Percentiles rank a stretch among this genome's conserved stretches.
These are phyloP conservation scores for Capsicum baccatum DNA, from an alignment of 257 asterid species.

Conservation along the genomic window DNA sequence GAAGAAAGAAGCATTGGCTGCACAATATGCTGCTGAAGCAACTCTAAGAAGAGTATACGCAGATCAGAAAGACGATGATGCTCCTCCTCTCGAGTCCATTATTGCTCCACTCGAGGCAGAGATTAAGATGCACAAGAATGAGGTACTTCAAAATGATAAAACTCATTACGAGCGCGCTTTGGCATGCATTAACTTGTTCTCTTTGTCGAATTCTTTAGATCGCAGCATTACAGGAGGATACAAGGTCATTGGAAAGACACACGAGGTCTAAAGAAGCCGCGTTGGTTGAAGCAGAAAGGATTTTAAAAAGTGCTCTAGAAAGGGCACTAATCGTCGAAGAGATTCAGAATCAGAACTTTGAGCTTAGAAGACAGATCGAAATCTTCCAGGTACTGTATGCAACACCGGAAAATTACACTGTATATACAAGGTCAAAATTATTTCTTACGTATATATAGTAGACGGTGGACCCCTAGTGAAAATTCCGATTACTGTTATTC, in stretches of 20 bases:
- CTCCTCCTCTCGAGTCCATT: slow-evolving; percentile 66
- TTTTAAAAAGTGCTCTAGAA: slow-evolving; percentile 74
- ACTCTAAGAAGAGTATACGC: slow-evolving; percentile 87
- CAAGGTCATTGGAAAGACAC: slow-evolving; percentile 73
- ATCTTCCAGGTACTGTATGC: slow-evolving; percentile 64
- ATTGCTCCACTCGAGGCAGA: slow-evolving; percentile 93
- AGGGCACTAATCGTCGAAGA: slow-evolving; percentile 85
- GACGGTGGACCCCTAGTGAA: neutral
- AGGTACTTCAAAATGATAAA: slow-evolving; percentile 52
- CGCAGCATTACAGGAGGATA: slow-evolving; percentile 73
- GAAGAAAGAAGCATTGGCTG: slow-evolving; percentile 75
- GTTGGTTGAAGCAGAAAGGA: slow-evolving; percentile 79
- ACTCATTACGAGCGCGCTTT: neutral
- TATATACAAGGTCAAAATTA: too few species aligned
- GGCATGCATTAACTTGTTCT: neutral
- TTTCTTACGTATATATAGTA: too few species aligned
- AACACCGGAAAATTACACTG: neutral
- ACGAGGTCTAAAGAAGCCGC: slow-evolving; percentile 86
- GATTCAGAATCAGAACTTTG: slow-evolving; percentile 78
- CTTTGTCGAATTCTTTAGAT: slow-evolving; percentile 46
- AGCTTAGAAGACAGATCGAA: slow-evolving; percentile 80
- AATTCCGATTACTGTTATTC: neutral
- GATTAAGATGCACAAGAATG: slow-evolving; percentile 71
- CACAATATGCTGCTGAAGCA: slow-evolving; percentile 93
- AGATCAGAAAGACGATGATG: slow-evolving; percentile 70